Evolutionary conservation across 768 basidiomycete genomes (phyloP).

Genomic region (Hygrophorus russula): DNA sequence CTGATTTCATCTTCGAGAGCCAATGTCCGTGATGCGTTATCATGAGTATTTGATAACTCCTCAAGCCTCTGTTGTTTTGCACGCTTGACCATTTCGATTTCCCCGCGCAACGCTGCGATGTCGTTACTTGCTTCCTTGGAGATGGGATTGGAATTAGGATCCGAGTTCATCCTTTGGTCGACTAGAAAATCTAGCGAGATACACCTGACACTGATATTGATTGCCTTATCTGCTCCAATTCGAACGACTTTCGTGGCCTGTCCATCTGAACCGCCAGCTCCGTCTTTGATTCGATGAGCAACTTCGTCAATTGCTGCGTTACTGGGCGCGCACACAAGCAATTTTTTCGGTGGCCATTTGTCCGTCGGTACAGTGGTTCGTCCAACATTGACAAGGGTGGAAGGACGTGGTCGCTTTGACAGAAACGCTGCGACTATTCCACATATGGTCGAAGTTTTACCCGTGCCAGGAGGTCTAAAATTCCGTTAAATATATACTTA

Average conservation of each 20-base stretch:
- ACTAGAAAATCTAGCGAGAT: slow-evolving; percentile 82
- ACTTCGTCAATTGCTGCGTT: slow-evolving; percentile 99
- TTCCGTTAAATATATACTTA: neutral
- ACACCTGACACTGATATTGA: slow-evolving; percentile 74
- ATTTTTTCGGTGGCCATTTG: slow-evolving; percentile 39
- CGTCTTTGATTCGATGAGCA: slow-evolving; percentile 73
- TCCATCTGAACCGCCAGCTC: slow-evolving; percentile 37
- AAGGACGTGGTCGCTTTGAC: slow-evolving; percentile 46
- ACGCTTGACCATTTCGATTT: slow-evolving; percentile 60
- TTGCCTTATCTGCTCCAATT: slow-evolving; percentile 66
- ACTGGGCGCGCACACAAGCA: slow-evolving; percentile 92
- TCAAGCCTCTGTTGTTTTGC: slow-evolving; percentile 43
- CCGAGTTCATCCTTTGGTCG: slow-evolving; percentile 53
- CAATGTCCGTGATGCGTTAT: slow-evolving; percentile 41
- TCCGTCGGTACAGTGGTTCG: slow-evolving; percentile 23
- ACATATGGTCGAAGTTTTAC: slow-evolving; percentile 97
- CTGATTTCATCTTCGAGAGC: slow-evolving; percentile 63
- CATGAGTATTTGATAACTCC: slow-evolving; percentile 45
- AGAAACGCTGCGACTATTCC: slow-evolving; percentile 83
- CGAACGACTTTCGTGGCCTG: slow-evolving; percentile 67
- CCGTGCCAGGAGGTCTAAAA: slow-evolving; percentile 87
- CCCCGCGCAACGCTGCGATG: slow-evolving; percentile 45
- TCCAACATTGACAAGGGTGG: slow-evolving; percentile 41
- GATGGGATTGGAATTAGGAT: slow-evolving; percentile 16
- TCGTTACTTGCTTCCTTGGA: slow-evolving; percentile 45